A percentile compares a stretch with the other conserved stretches of the same genome.
Evolutionary conservation across 164 flowering plant species (phyloP).

Genomic region (Magnolia sinica): DNA sequence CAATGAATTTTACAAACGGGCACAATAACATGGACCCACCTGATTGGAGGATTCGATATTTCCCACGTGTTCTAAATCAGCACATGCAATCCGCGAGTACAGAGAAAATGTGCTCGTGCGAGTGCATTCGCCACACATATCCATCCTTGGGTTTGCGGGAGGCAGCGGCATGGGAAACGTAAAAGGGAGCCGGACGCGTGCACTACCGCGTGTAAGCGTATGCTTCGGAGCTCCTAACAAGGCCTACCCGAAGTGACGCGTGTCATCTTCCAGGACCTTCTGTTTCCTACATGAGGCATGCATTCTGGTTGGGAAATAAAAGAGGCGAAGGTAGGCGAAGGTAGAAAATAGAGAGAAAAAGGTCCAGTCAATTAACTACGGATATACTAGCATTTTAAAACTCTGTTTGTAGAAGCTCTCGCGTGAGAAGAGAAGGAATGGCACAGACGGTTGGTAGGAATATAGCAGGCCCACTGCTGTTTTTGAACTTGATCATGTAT

Average conservation of each 20-base stretch:
- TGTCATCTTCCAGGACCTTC: neutral
- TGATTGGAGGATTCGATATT: no score
- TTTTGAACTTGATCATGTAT: slow-evolving; percentile 70
- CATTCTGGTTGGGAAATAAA: neutral
- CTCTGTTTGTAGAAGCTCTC: neutral
- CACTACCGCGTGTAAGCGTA: neutral
- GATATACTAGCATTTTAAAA: neutral
- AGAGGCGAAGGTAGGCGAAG: neutral
- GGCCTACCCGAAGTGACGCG: neutral
- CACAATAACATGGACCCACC: no score
- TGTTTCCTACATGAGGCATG: neutral
- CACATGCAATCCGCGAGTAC: no score
- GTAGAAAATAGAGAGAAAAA: neutral
- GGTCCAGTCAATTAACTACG: no score
- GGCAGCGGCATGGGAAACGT: neutral
- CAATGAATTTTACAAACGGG: no score
- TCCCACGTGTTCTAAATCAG: no score
- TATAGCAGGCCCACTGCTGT: slow-evolving; percentile 82
- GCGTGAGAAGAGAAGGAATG: slow-evolving; percentile 30
- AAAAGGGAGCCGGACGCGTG: neutral
- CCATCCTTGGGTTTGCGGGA: neutral
- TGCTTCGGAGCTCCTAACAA: neutral
- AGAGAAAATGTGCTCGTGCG: no score
- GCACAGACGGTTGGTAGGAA: slow-evolving; percentile 66
- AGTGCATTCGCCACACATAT: no score